These are phyloP conservation scores for Aspergillus piperis DNA, from an alignment of 2,329 filamentous ascomycete genomes.

Conservation along the genomic window DNA sequence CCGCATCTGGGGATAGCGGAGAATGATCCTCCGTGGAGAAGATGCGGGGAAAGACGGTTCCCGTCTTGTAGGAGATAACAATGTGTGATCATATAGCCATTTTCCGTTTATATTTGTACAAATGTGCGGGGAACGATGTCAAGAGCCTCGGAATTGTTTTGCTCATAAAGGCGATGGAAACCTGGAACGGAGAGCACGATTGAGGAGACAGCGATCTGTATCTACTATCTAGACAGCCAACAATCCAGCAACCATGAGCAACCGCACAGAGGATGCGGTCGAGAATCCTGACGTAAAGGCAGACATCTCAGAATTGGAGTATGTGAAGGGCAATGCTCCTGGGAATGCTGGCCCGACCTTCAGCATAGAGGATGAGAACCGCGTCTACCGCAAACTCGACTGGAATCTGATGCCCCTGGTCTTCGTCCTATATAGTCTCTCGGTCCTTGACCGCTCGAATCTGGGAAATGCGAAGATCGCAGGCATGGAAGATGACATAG, in stretches of 20 bases:
- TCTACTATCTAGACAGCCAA: not conserved
- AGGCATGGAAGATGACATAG: constrained; percentile 19
- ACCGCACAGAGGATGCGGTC: not conserved
- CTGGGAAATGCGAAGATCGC: constrained; percentile 19
- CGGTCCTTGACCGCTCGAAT: constrained; percentile 4
- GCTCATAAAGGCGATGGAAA: not conserved
- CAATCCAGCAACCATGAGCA: not conserved
- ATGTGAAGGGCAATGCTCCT: not conserved
- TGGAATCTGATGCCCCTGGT: constrained; percentile 10
- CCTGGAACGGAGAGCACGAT: not conserved
- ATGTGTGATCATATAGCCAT: not conserved
- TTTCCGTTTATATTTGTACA: not conserved
- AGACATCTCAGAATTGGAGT: not conserved
- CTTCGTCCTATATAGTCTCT: constrained; percentile 4
- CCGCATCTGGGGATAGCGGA: not conserved
- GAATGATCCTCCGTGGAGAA: not conserved
- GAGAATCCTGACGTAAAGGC: not conserved
- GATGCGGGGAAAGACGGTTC: not conserved
- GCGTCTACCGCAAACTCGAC: constrained; percentile 9
- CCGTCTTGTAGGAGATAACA: not conserved
- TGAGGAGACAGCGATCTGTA: not conserved
- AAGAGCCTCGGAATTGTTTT: no score
- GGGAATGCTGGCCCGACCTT: not conserved
- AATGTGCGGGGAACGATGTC: not conserved
- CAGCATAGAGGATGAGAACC: not conserved